Conservation (phyloP, 1,284 basidiomycete species). For the Ceratorhiza oryzae-sativae region DNA sequence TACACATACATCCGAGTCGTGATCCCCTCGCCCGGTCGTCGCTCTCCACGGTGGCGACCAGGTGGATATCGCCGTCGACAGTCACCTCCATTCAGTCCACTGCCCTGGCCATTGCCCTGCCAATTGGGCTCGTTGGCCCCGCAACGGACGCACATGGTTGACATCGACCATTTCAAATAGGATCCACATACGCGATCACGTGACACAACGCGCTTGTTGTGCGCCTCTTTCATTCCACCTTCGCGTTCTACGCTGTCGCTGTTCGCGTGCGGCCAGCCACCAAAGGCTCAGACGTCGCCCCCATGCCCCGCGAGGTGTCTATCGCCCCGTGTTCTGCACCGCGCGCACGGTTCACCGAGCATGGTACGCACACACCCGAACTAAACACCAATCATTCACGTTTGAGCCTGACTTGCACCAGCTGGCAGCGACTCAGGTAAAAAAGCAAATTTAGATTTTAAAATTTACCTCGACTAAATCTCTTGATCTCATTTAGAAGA, state of each 20-base stretch:
- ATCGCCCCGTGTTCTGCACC: neutral
- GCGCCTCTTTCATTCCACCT: neutral
- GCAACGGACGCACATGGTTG: neutral
- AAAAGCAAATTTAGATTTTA: neutral
- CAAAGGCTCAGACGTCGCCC: neutral
- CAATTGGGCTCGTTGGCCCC: neutral
- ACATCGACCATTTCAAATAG: neutral
- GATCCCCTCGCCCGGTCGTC: neutral
- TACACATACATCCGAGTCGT: neutral
- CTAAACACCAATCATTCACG: neutral
- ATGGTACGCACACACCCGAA: neutral
- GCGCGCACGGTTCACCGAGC: neutral
- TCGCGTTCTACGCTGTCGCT: neutral
- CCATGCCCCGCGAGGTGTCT: conserved; percentile 19
- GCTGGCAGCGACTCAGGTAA: neutral
- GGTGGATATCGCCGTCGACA: neutral
- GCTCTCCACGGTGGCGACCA: neutral
- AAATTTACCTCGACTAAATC: neutral
- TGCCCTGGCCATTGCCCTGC: too few relatives aligned
- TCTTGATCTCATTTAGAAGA: neutral
- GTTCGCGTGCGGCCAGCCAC: neutral
- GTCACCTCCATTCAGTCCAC: too few relatives aligned
- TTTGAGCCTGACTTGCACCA: neutral
- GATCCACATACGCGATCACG: conserved; percentile 11
- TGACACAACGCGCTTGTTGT: conserved; percentile 22